These are phyloP conservation scores for Ascocoryne sarcoides DNA, from an alignment of 2,329 filamentous ascomycete genomes.

Conservation along the genomic window DNA sequence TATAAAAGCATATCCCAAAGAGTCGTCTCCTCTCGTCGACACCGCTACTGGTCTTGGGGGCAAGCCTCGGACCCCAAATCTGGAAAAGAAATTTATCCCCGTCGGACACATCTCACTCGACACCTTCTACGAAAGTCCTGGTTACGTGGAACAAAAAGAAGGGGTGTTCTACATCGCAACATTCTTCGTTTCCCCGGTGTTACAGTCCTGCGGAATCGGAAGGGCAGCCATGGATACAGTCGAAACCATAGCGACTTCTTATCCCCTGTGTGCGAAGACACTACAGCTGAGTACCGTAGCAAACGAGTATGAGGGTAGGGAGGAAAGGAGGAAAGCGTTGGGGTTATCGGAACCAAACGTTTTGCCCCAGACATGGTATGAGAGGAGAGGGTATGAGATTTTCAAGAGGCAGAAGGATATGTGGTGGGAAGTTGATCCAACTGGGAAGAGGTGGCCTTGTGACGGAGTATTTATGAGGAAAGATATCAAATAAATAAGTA, in stretches of 20 bases:
- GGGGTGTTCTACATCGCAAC: constrained; percentile 16
- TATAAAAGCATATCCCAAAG: constrained; percentile 10
- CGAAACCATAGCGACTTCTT: constrained; percentile 12
- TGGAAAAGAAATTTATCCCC: constrained; percentile 15
- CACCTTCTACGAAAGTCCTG: constrained; percentile 3
- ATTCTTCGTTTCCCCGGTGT: constrained; percentile 17
- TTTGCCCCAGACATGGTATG: constrained; percentile 23
- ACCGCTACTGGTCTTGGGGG: constrained; percentile 11
- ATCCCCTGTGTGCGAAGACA: constrained; percentile 16
- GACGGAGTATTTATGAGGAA: constrained; percentile 20
- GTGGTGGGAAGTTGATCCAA: constrained; percentile 12
- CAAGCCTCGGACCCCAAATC: constrained; percentile 4
- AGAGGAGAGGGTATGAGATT: constrained; percentile 20
- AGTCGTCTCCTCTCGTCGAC: constrained; percentile 14
- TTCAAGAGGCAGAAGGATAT: constrained; percentile 11
- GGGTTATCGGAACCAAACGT: constrained; percentile 12
- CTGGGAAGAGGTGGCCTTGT: constrained; percentile 14
- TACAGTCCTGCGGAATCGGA: constrained; percentile 19
- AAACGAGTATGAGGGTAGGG: constrained; percentile 8
- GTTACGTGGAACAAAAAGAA: constrained; percentile 3
- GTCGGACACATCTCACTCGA: constrained; percentile 23
- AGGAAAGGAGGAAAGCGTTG: constrained; percentile 8
- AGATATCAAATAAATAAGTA: too few species aligned
- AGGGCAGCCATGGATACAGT: constrained; percentile 21
- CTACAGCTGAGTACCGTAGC: constrained; percentile 14